Evolutionary conservation across 1,284 basidiomycete genomes (phyloP), one percentile per base, ranked within the genome.

Genomic region (Schizopora paradoxa): DNA sequence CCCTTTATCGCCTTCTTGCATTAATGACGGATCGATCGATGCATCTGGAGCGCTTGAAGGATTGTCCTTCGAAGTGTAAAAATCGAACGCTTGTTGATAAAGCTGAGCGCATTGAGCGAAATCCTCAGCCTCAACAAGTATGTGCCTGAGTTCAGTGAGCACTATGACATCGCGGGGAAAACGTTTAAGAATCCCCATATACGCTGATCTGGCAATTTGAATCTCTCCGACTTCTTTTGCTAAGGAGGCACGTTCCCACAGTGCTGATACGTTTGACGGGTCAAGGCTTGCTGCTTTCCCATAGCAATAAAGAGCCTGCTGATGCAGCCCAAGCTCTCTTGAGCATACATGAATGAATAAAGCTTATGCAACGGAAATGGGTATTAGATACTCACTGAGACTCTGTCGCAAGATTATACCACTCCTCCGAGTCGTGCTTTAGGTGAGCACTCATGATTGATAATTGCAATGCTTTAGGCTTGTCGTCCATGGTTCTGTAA

Each of bases 291-390:
- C 79, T 0, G 90, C 79, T 59, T 97, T 94, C 0, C 85, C 74
- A 57, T 89, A 88, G 60, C 95, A 98, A 61, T 98, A 97, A 22
- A 96, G 66, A 0, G 92, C 89, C 64, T 98, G 92, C 45, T 91
- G 83, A 35, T 78, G 74, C 49, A 82, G 79, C 2, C 83, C 87
- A 22, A 81, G 63, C 5, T 79, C 76, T 53, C 88, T 87, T 19
- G 3, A 40, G 32, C 6, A 45, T 34, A n/a, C n/a, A n/a, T n/a
- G n/a, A n/a, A n/a, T n/a, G n/a, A 36, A 21, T 8, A 8, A 41
- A 33, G 18, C 28, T 32, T 39, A 40, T 34, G 21, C 16, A 21
- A 26, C 36, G 41, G 47, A 41, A 32, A 14, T 11, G 16, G 13
- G 25, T 5, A 33, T 1, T 22, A 3, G 22, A 11, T 13, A 53